Evolutionary conservation across 2,329 filamentous ascomycete species (phyloP), one percentile per base, ranked within the genome.

Genomic region (Penicillium occitanis): DNA sequence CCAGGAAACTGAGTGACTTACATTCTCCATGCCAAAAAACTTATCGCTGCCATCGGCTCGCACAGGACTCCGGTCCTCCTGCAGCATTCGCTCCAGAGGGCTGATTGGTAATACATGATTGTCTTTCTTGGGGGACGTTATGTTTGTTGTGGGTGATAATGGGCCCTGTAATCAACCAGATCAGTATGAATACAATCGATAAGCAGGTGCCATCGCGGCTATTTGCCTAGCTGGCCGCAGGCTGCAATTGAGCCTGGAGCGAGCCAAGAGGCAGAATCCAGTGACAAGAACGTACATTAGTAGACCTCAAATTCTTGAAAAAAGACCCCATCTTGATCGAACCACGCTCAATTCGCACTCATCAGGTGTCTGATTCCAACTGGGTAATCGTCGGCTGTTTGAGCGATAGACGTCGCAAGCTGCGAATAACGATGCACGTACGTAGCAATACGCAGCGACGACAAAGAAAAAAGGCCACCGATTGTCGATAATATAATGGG

Each of bases 11-110:
- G 7, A 22, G 4, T 19, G 8, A 84, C 91, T 81, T 85, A 98
- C 94, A 81, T 99, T 99, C 81, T 99, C 95, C 77, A 98, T 90
- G 17, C 95, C 95, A 81, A 96, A 98, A 82, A 97, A 99, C 82
- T 97, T 96, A 82, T 98, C 95, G 76, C 91, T 97, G 63, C 95
- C 95, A 79, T 98, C 93, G 71, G 86, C 84, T 73, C 92, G 88
- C 71, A 96, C 81, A 2, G 93, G 88, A 3, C 93, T 93, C 67
- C 91, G 88, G 78, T 92, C 90, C 72, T 92, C 90, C 72, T 88
- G 86, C 37, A 99, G 85, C 84, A 96, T 90, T 83, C 92, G 88
- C 79, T 90, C 87, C 40, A 90, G 77, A 50, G 86, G 85, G 55
- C 86, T 88, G 64, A 83, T 81, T 70, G 83, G 81, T 40, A 82